Evolutionary conservation across 805 yeast genomes (phyloP), one percentile per base, ranked within the genome.

Genomic region (Ogataea methylovora): DNA sequence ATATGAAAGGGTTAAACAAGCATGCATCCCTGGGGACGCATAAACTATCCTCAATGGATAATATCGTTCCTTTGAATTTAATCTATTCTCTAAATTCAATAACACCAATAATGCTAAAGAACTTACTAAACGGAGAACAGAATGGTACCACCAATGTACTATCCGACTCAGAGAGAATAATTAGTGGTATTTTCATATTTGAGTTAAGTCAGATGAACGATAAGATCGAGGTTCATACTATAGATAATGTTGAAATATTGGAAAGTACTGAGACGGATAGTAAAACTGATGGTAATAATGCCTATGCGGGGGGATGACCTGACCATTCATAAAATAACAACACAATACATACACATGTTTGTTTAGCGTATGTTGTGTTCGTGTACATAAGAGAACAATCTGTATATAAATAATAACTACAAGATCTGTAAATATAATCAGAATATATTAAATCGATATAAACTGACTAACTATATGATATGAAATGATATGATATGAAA

Each of bases 161-260:
- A 22, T 22, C 11, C 24, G 24, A 8, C 24, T 15, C 11, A 4
- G 61, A 71, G 39, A 43, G 76, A 27, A 57, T 67, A 4, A 26
- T 66, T 15, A 47, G 57, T 24, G 90, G 88, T 2, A 52, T 76
- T 3, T 81, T 81, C 46, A 64, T 79, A 7, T 80, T 80, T 48
- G 88, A 81, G 47, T 60, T 82, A 37, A 73, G 68, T 45, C 66
- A 65, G 17, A 58, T 61, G n/a, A 76, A 78, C 48, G 67, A 71
- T 37, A 51, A 62, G 39, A 71, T 82, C 23, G 30, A 63, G 6
- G 84, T 76, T 5, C 84, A 80, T 48, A 76, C 83, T 2, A 65
- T 82, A 22, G 90, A 82, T 44, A 70, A 77, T 44, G 65, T 82
- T 36, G 79, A 79, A 39, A 62, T 79, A 29, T 54, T 73, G 17